Conservation (phyloP, 495 filamentous ascomycete genomes). For the Neurospora cerealis region DNA sequence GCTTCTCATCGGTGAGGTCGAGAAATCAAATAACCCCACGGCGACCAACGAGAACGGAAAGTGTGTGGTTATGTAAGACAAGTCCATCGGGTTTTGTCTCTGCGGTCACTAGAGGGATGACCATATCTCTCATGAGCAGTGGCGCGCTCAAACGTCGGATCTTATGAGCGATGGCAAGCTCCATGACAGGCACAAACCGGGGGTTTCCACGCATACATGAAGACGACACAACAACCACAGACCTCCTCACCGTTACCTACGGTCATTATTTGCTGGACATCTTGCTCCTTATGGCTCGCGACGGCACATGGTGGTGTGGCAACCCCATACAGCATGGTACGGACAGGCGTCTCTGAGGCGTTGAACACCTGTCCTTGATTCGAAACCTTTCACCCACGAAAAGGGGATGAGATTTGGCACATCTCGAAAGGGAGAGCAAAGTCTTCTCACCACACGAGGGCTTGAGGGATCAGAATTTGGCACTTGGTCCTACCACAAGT, state of each 20-base stretch:
- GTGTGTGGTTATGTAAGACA: constrained; percentile 69
- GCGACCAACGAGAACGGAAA: constrained; percentile 71
- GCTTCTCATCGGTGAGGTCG: constrained; percentile 86
- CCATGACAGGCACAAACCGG: not conserved
- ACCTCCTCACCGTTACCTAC: not conserved
- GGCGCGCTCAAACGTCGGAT: not conserved
- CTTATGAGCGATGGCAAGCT: not conserved
- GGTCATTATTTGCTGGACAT: not conserved
- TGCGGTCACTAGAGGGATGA: not conserved
- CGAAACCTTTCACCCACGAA: not conserved
- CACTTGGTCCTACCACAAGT: not conserved
- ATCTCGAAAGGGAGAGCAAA: not conserved
- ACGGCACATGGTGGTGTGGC: not conserved
- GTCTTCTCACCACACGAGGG: not conserved
- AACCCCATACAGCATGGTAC: not conserved
- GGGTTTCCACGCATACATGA: not conserved
- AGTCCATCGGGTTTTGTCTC: not conserved
- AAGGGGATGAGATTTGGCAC: not conserved
- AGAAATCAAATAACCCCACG: constrained; percentile 85
- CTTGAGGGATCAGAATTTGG: not conserved
- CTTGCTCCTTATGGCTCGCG: not conserved
- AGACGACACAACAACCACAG: not conserved
- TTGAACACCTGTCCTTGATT: not conserved
- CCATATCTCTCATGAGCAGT: not conserved
- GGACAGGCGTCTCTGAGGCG: not conserved